Evolutionary conservation across 2,329 filamentous ascomycete genomes (phyloP).

Genomic region (Talaromyces sp.): DNA sequence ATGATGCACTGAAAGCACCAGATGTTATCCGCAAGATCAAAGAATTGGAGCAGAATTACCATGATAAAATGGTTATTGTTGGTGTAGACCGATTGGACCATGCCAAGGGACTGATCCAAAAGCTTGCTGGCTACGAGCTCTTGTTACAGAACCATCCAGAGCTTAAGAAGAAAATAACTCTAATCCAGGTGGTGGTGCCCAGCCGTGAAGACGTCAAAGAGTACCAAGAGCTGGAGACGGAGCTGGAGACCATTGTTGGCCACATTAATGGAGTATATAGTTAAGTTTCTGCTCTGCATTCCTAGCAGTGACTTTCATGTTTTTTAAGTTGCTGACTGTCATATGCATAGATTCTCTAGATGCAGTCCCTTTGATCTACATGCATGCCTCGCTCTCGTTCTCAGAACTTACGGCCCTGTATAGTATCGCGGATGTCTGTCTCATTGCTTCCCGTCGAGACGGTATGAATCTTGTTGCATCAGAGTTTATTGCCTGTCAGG

Average conservation of each 20-base stretch:
- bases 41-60: constrained; percentile 72
- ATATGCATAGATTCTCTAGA: constrained; percentile 65
- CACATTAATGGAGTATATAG: constrained; percentile 90
- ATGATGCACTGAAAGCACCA: constrained; percentile 69
- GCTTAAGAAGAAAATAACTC: constrained; percentile 85
- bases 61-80: constrained; percentile 84
- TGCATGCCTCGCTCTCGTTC: constrained; percentile 89
- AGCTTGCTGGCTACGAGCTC: constrained; percentile 84
- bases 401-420: constrained; percentile 92
- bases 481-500: constrained; percentile 91
- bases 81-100: constrained; percentile 92
- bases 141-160: constrained; percentile 90
- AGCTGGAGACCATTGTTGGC: constrained; percentile 87
- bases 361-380: constrained; percentile 93
- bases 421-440: constrained; percentile 80
- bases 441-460: constrained; percentile 84
- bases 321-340: constrained; percentile 9
- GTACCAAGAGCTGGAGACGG: constrained; percentile 85
- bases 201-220: constrained; percentile 82
- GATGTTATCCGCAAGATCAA: constrained; percentile 76
- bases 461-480: constrained; percentile 98
- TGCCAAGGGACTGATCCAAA: constrained; percentile 94
- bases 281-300: constrained; percentile 15
- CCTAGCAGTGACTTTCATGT: no score
- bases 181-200: constrained; percentile 92